Evolutionary conservation across 129 eudicot genomes (phyloP).

Genomic region (Helianthus annuus): DNA sequence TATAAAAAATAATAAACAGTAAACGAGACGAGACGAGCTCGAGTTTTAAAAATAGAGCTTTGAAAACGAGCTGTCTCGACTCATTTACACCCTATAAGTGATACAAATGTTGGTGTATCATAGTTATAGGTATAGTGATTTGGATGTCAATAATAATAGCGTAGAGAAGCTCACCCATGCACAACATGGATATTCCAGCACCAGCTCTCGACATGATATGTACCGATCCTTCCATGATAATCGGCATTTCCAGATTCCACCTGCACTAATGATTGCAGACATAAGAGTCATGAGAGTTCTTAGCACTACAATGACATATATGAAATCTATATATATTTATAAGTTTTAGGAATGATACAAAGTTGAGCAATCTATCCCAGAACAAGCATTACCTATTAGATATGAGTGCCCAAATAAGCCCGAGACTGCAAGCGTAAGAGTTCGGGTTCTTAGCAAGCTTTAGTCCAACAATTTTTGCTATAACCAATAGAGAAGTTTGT

Average conservation of each 20-base stretch:
- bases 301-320: too few species aligned
- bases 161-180: slow-evolving; percentile 52
- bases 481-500: background rate
- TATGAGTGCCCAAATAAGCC: slow-evolving; percentile 5
- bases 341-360: background rate
- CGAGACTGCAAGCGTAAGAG: background rate
- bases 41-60: too few species aligned
- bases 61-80: too few species aligned
- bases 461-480: background rate
- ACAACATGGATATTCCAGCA: slow-evolving; percentile 84
- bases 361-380: background rate
- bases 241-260: slow-evolving; percentile 72
- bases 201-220: slow-evolving; percentile 82
- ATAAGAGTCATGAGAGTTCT: background rate
- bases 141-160: background rate
- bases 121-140: too few species aligned
- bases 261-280: slow-evolving; percentile 22
- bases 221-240: slow-evolving; percentile 67
- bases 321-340: too few species aligned
- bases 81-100: too few species aligned
- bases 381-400: background rate
- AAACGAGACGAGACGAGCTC: too few species aligned
- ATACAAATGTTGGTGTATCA: too few species aligned
- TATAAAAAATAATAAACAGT: too few species aligned
- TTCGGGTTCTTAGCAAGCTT: slow-evolving; percentile 4